Conservation (phyloP, 345 rosid genomes). For the Sisymbrium altissimum region DNA sequence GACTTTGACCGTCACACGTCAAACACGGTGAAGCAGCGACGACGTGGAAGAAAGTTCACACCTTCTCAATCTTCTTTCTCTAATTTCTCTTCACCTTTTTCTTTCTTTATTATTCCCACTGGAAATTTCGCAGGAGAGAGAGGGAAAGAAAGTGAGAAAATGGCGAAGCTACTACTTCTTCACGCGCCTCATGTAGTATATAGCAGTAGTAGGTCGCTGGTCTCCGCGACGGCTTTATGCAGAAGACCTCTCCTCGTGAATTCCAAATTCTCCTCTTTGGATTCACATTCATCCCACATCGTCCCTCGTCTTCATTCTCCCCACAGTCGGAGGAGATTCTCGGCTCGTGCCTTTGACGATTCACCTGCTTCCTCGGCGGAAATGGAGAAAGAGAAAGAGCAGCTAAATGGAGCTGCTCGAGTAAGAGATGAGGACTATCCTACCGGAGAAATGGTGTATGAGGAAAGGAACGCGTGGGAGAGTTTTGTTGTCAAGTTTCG, state of each 20-base stretch:
- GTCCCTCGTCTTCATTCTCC: constrained; percentile 8
- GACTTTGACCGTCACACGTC: constrained; percentile 36
- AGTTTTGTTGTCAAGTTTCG: constrained; percentile 57
- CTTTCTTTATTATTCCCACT: neutral
- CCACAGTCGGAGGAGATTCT: constrained; percentile 29
- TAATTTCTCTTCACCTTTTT: neutral
- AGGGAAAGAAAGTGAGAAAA: constrained; percentile 12
- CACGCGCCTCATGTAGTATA: constrained; percentile 46
- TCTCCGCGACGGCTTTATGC: constrained; percentile 27
- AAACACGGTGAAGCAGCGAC: constrained; percentile 21
- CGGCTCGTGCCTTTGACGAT: constrained; percentile 64
- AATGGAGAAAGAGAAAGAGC: constrained; percentile 31
- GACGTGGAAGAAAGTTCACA: constrained; percentile 35
- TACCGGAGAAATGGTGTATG: constrained; percentile 62
- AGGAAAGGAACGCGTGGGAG: constrained; percentile 52
- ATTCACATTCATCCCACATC: neutral
- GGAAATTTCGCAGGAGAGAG: neutral
- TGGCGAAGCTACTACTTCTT: constrained; percentile 59
- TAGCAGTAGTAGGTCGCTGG: constrained; percentile 25
- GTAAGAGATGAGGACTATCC: constrained; percentile 55
- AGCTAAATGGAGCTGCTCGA: constrained; percentile 8
- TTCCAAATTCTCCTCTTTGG: constrained; percentile 4
- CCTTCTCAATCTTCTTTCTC: constrained; percentile 17
- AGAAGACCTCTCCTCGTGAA: constrained; percentile 29
- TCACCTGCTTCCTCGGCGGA: constrained; percentile 40